Conservation (phyloP, 257 asterid genomes). For the Plantago major region DNA sequence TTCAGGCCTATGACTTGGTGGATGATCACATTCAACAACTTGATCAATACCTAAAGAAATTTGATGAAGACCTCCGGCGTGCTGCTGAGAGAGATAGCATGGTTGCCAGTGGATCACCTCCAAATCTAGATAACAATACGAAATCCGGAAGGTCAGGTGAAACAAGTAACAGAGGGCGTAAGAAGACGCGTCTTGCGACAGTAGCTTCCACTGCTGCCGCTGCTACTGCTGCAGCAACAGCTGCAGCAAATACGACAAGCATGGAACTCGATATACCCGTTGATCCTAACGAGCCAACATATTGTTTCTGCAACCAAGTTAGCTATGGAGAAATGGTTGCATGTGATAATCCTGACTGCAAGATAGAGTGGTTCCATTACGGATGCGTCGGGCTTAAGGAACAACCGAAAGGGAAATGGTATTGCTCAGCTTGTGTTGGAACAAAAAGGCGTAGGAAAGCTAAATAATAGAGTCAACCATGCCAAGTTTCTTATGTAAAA, state of each 20-base stretch:
- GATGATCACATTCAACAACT: slow-evolving; percentile 94
- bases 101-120: slow-evolving; percentile 48
- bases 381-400: slow-evolving; percentile 94
- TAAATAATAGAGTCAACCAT: slow-evolving; percentile 23
- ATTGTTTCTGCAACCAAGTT: slow-evolving; percentile 96
- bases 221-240: slow-evolving; percentile 27
- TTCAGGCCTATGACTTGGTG: slow-evolving; percentile 93
- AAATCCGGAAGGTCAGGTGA: slow-evolving; percentile 81
- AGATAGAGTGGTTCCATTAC: slow-evolving; percentile 95
- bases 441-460: slow-evolving; percentile 61
- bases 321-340: slow-evolving; percentile 99
- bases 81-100: slow-evolving; percentile 83
- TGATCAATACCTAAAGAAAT: slow-evolving; percentile 80
- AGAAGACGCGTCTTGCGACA: slow-evolving; percentile 74
- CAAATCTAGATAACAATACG: slow-evolving; percentile 46
- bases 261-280: slow-evolving; percentile 93
- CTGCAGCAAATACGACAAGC: slow-evolving; percentile 49
- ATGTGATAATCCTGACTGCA: slow-evolving; percentile 93
- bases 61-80: slow-evolving; percentile 82
- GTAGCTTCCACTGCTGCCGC: slow-evolving; percentile 44
- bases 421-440: slow-evolving; percentile 78
- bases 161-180: slow-evolving; percentile 88
- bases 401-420: slow-evolving; percentile 97
- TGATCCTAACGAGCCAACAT: slow-evolving; percentile 97
- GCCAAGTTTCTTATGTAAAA: background rate